Evolutionary conservation across 768 basidiomycete genomes (phyloP).

Genomic region (Coprinopsis strossmayeri): DNA sequence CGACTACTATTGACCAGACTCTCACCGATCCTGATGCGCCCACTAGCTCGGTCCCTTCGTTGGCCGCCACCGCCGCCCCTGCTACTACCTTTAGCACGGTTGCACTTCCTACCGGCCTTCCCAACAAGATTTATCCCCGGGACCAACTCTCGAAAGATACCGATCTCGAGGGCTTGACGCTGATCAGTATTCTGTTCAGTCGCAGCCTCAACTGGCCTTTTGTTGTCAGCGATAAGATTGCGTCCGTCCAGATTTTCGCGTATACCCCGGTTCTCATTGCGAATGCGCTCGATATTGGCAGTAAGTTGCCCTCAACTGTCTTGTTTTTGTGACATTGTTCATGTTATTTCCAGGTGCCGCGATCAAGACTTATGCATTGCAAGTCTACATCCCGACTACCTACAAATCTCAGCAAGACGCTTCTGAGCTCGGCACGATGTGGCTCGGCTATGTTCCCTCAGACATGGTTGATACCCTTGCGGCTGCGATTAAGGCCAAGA

Average conservation of each 20-base stretch:
- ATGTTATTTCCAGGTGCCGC: constrained; percentile 21
- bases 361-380: constrained; percentile 47
- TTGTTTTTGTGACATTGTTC: constrained; percentile 2
- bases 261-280: constrained; percentile 46
- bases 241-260: constrained; percentile 73
- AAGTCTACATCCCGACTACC: constrained; percentile 58
- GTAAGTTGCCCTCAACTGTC: constrained; percentile 20
- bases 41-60: constrained; percentile 24
- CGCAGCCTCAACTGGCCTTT: constrained; percentile 58
- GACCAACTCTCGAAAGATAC: constrained; percentile 18
- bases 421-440: constrained; percentile 57
- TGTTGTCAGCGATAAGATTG: constrained; percentile 49
- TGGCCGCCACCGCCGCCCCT: constrained; percentile 14
- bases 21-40: constrained; percentile 39
- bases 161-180: constrained; percentile 31
- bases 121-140: constrained; percentile 52
- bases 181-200: constrained; percentile 66
- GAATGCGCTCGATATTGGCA: constrained; percentile 23
- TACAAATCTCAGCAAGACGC: constrained; percentile 46
- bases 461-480: constrained; percentile 53
- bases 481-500: constrained; percentile 52
- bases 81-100: constrained; percentile 21
- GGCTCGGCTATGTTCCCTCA: constrained; percentile 61
- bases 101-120: constrained; percentile 52
- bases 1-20: constrained; percentile 21